Evolutionary conservation across 2,329 filamentous ascomycete species (phyloP).

Genomic region (Alternaria longipes): DNA sequence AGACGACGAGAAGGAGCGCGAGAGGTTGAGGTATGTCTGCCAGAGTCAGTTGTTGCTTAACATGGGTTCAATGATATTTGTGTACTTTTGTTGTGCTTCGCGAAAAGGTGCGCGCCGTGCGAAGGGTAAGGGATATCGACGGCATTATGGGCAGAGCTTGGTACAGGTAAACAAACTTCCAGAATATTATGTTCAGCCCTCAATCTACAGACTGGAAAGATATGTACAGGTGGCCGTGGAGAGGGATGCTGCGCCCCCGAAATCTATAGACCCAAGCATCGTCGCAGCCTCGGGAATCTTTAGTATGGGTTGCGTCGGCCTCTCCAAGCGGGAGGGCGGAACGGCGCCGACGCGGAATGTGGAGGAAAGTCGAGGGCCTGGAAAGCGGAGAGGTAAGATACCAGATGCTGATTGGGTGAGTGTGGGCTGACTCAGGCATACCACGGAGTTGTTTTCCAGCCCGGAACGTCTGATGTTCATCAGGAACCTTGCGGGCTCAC

Average conservation of each 20-base stretch:
- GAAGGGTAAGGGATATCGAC: slow-evolving; percentile 47
- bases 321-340: slow-evolving; percentile 14
- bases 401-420: slow-evolving; percentile 19
- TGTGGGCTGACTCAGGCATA: slow-evolving; percentile 18
- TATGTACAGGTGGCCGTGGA: neutral
- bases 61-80: too few species aligned
- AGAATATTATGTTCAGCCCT: neutral
- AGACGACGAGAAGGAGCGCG: slow-evolving; percentile 50
- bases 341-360: slow-evolving; percentile 25
- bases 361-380: slow-evolving; percentile 20
- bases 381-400: slow-evolving; percentile 12
- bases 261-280: neutral
- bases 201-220: neutral
- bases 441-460: slow-evolving; percentile 21
- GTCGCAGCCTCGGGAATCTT: slow-evolving; percentile 19
- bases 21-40: slow-evolving; percentile 47
- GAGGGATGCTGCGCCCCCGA: neutral
- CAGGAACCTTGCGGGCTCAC: too few species aligned
- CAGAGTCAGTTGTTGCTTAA: slow-evolving; percentile 6
- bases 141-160: slow-evolving; percentile 35
- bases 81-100: slow-evolving; percentile 45
- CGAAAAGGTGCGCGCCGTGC: slow-evolving; percentile 48
- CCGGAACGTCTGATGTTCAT: too few species aligned
- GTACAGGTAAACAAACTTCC: neutral
- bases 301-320: slow-evolving; percentile 29